These are phyloP conservation scores for Kodamaea neixiangensis DNA, from an alignment of 805 yeast genomes.

Conservation along the genomic window DNA sequence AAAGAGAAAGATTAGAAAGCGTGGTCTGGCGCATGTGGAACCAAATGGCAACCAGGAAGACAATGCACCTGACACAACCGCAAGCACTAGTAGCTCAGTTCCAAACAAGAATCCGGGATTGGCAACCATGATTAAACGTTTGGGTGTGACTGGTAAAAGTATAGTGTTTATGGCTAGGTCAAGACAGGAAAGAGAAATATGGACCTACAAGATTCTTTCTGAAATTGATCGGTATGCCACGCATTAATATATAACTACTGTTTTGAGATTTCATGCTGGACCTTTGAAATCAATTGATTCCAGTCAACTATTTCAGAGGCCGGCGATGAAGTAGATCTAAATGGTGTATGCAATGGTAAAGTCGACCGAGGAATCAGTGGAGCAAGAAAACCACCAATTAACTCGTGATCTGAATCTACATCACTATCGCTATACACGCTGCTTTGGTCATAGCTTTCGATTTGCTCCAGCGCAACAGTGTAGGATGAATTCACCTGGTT, in stretches of 20 bases:
- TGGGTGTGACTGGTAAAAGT: constrained; percentile 68
- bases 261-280: constrained; percentile 17
- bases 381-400: constrained; percentile 17
- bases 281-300: constrained; percentile 19
- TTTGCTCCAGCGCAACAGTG: not conserved
- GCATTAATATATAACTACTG: constrained; percentile 1
- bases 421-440: constrained; percentile 13
- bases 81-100: not conserved
- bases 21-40: not conserved
- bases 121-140: constrained; percentile 47
- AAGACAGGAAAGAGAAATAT: constrained; percentile 76
- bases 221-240: constrained; percentile 47
- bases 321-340: not conserved
- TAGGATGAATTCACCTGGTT: not conserved
- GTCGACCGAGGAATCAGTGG: not conserved
- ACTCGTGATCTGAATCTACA: constrained; percentile 23
- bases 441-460: not conserved
- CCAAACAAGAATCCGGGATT: constrained; percentile 42
- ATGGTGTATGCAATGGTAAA: not conserved
- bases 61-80: not conserved
- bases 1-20: constrained; percentile 46
- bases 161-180: constrained; percentile 81
- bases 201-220: constrained; percentile 58
- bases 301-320: constrained; percentile 11
- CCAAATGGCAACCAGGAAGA: not conserved